A percentile compares a stretch with the other conserved stretches of the same genome.
Evolutionary conservation across 1,284 basidiomycete genomes (phyloP).

Genomic region (Takashimella tepidaria): DNA sequence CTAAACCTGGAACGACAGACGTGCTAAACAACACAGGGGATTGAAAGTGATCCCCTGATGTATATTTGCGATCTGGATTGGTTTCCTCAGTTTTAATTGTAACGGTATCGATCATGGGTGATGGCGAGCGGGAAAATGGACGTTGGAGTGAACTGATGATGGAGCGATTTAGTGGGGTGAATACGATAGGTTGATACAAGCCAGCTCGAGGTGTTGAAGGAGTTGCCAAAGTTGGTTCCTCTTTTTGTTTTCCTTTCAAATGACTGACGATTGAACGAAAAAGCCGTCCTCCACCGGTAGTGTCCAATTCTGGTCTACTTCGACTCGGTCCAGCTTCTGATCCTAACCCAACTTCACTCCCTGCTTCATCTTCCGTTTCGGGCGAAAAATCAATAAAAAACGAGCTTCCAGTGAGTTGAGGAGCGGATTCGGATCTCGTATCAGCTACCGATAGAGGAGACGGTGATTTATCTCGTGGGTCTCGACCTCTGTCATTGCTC

Average conservation of each 20-base stretch:
- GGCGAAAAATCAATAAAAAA: background rate
- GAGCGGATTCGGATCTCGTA: too few species aligned
- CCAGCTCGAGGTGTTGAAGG: background rate
- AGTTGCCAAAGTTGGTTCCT: background rate
- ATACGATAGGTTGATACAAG: conserved; percentile 6
- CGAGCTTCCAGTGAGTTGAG: background rate
- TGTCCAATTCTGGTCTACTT: background rate
- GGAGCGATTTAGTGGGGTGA: conserved; percentile 22
- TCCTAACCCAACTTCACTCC: background rate
- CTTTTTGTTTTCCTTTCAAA: background rate
- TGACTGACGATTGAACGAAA: background rate
- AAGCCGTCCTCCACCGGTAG: background rate
- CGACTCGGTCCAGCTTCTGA: background rate
- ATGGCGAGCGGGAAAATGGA: background rate
- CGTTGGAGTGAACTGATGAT: conserved; percentile 6
- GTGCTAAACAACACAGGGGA: conserved; percentile 27
- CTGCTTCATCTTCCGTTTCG: background rate
- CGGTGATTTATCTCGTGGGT: too few species aligned
- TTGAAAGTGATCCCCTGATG: conserved; percentile 16
- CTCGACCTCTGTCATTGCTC: too few species aligned
- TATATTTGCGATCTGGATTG: background rate
- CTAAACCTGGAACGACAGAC: conserved; percentile 16
- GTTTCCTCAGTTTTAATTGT: conserved; percentile 1
- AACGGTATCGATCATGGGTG: background rate
- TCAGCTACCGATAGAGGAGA: too few species aligned